Evolutionary conservation across 2,329 filamentous ascomycete species (phyloP).

Genomic region (Penicillium freii): DNA sequence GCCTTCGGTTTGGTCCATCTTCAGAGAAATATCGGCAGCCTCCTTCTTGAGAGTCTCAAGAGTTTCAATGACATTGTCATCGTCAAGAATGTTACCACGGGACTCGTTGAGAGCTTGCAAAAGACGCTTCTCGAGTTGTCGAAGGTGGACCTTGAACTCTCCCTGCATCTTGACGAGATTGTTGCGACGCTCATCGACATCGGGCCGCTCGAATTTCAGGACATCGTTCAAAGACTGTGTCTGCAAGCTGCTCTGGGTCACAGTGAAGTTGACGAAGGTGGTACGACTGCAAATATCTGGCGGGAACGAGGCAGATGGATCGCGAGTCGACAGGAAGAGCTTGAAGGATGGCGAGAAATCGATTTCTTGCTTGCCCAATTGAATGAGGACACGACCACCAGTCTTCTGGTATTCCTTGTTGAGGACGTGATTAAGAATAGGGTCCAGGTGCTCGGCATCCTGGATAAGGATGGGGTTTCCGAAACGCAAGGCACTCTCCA

Average conservation of each 20-base stretch:
- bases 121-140: constrained; percentile 89
- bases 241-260: constrained; percentile 97
- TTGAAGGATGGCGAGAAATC: constrained; percentile 97
- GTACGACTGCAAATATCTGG: constrained; percentile 98
- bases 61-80: constrained; percentile 97
- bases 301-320: constrained; percentile 92
- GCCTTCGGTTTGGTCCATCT: constrained; percentile 95
- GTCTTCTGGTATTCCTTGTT: constrained; percentile 99
- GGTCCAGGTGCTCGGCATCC: constrained; percentile 94
- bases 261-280: constrained; percentile 98
- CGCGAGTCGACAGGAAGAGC: constrained; percentile 89
- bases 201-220: constrained; percentile 92
- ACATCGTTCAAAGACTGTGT: constrained; percentile 98
- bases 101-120: constrained; percentile 96
- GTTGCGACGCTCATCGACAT: constrained; percentile 92
- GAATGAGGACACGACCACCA: constrained; percentile 93
- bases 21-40: constrained; percentile 89
- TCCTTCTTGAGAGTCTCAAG: constrained; percentile 97
- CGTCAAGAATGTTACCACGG: constrained; percentile 94
- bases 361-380: constrained; percentile 97
- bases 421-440: constrained; percentile 94
- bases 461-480: constrained; percentile 98
- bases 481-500: constrained; percentile 94
- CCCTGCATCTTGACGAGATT: constrained; percentile 99
- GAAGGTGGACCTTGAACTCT: constrained; percentile 97